A percentile compares a stretch with the other conserved stretches of the same genome.
phyloP scores from a whole-genome alignment of 2,329 filamentous ascomycete species.

The Diaporthe sp. region DNA sequence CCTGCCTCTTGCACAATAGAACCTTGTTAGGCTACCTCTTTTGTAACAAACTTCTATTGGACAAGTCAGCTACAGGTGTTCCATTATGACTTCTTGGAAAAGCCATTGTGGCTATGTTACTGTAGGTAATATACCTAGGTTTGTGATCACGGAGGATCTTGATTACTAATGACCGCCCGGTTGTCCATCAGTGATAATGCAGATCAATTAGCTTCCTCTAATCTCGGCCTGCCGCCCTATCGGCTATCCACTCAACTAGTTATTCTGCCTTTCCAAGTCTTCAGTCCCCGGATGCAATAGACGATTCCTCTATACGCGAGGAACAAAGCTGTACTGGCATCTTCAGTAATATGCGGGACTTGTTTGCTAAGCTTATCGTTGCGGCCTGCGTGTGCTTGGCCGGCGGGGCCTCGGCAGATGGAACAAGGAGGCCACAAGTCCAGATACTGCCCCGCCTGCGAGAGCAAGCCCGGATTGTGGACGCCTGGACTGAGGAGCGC shows the following conservation, averaged over 20 bases:
- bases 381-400: constrained; percentile 11
- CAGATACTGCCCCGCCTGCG: constrained; percentile 53
- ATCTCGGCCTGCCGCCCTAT: not conserved
- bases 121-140: too few species aligned
- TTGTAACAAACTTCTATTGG: too few species aligned
- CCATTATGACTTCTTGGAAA: too few species aligned
- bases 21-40: too few species aligned
- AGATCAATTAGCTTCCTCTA: not conserved
- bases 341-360: not conserved
- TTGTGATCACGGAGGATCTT: too few species aligned
- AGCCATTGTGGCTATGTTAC: too few species aligned
- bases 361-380: not conserved
- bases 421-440: constrained; percentile 44
- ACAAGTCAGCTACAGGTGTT: too few species aligned
- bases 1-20: too few species aligned
- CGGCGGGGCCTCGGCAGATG: constrained; percentile 15
- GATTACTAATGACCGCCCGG: not conserved
- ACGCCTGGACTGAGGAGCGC: constrained; percentile 56
- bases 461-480: constrained; percentile 55
- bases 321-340: not conserved
- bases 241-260: too few species aligned
- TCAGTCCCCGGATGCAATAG: not conserved
- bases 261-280: not conserved
- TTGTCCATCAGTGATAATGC: not conserved
- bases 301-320: not conserved